Base-by-base conservation (phyloP, 192 early-diverging fungal genomes). In the Glomus cerebriforme region DNA sequence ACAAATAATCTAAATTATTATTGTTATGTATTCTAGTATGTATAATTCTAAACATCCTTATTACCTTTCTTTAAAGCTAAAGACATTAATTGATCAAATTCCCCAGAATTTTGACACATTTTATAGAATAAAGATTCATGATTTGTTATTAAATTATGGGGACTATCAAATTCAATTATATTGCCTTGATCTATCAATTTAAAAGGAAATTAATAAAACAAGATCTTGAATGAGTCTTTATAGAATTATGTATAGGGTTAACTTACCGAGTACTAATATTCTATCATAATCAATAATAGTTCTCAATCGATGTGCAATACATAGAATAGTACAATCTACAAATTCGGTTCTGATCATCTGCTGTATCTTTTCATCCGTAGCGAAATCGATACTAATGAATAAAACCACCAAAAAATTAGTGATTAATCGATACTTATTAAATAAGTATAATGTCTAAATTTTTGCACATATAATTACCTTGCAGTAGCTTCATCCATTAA, bases 31-130 rank as follows among this genome's bases (percentile, higher is more conserved):
- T 43, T 10, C 39, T 43, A 12, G 12, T 43, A 43, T 43, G 10
- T 43, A 54, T 54, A 54, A 54, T 54, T 22, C 49, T 54, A 54
- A 17, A 54, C 49, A 17, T 54, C 49, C 5, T 54, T 54, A 22
- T 54, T 54, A 6, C 49, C 49, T 54, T 19, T 54, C 49, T 54
- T 54, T 54, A 54, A 54, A 54, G 49, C 49, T n/a, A 54, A 54
- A 22, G 49, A 54, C 49, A 54, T n/a, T 54, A 54, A 54, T 54
- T 54, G 49, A 54, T 91, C 92, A 71, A 90, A 91, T 71, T 96
- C 95, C 7, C 95, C 96, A n/a, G 95, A 93, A 66, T 92, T 91
- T 47, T 89, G 86, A 70, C 92, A 95, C 92, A 98, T 94, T 37
- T 86, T 83, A 8, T 85, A 58, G 79, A 98, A 97, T 6, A 87